Conservation (phyloP, 345 rosid genomes). For the Eutrema heterophyllum region DNA sequence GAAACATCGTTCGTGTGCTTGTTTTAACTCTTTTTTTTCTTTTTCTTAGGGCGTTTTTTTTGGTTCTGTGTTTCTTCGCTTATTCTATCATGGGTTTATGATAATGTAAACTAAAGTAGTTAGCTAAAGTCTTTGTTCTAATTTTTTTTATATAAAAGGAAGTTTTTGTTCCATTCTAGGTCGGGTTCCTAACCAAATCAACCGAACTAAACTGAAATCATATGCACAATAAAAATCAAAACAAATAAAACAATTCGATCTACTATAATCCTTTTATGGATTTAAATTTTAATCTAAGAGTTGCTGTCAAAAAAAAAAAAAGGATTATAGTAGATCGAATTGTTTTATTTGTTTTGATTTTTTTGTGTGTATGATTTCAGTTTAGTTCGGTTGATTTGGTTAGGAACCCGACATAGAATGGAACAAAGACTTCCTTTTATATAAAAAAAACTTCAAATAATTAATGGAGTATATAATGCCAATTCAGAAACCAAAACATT, state of each 20-base stretch:
- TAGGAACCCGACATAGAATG: too few relatives aligned
- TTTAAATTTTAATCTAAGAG: neutral
- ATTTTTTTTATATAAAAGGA: neutral
- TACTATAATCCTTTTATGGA: neutral
- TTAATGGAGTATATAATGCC: too few relatives aligned
- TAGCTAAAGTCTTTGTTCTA: neutral
- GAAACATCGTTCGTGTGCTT: constrained; percentile 4
- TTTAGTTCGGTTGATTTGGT: too few relatives aligned
- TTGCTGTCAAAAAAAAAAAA: too few relatives aligned
- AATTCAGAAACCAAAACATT: too few relatives aligned
- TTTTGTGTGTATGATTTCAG: too few relatives aligned
- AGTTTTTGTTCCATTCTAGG: neutral
- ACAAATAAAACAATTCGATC: neutral
- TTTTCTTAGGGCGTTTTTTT: neutral
- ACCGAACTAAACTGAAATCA: neutral
- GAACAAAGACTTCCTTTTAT: too few relatives aligned
- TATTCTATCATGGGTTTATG: neutral
- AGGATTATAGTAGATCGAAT: too few relatives aligned
- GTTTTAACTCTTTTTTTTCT: neutral
- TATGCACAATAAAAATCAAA: neutral
- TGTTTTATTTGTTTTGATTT: too few relatives aligned
- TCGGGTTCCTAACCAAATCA: neutral
- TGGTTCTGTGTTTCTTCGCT: neutral
- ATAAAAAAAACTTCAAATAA: too few relatives aligned
- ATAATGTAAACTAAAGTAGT: constrained; percentile 22